Evolutionary conservation across 2,329 filamentous ascomycete genomes (phyloP).

Genomic region (Colletotrichum musae): DNA sequence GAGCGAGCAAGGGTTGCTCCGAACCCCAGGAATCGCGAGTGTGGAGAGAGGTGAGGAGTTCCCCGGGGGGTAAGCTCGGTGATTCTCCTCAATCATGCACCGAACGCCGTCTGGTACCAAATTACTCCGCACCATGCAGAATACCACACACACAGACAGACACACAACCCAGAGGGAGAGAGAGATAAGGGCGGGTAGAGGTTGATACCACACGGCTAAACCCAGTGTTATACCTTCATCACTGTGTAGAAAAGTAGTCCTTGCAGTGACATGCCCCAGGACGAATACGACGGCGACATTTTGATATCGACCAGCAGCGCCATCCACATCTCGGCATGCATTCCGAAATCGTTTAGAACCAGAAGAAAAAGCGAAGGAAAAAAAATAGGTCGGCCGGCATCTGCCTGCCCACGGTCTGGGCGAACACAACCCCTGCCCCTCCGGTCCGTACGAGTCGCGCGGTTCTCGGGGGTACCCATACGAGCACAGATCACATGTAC

Average conservation of each 20-base stretch:
- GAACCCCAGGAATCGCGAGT: constrained; percentile 27
- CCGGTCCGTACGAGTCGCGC: constrained; percentile 1
- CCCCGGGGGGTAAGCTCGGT: constrained; percentile 28
- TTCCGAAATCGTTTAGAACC: not conserved
- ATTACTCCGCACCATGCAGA: constrained; percentile 27
- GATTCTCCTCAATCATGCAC: constrained; percentile 33
- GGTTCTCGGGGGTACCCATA: constrained; percentile 3
- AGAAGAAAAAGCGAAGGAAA: no score
- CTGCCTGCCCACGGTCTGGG: not conserved
- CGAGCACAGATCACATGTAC: constrained; percentile 14
- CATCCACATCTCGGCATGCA: not conserved
- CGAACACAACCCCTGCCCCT: not conserved
- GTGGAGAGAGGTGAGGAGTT: constrained; percentile 11
- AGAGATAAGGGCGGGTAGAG: not conserved
- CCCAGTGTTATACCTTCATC: not conserved
- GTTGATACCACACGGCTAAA: not conserved
- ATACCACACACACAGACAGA: not conserved
- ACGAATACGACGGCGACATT: no score
- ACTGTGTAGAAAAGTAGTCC: not conserved
- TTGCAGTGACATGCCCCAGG: not conserved
- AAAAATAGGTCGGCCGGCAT: not conserved
- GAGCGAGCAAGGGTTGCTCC: not conserved
- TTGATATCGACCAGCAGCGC: no score
- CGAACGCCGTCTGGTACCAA: constrained; percentile 11
- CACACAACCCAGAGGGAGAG: not conserved